Conservation (phyloP, 2,329 filamentous ascomycete genomes). For the Aspergillus piperis region DNA sequence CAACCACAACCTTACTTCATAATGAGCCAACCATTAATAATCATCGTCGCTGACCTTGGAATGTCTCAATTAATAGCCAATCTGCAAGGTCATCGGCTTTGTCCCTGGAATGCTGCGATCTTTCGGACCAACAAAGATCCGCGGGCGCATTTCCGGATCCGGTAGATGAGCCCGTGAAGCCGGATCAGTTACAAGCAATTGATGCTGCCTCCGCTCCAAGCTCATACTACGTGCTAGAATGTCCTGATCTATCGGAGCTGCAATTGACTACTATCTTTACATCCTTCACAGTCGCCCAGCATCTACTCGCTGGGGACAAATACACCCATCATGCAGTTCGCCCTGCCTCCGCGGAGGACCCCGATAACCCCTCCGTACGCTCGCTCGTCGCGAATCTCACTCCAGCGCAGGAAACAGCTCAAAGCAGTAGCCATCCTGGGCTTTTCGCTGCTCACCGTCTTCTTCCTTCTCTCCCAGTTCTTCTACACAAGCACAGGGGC, state of each 20-base stretch:
- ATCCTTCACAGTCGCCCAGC: constrained; percentile 17
- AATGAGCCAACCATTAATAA: no score
- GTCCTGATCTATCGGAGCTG: constrained; percentile 4
- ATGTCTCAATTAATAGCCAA: neutral
- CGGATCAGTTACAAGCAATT: constrained; percentile 2
- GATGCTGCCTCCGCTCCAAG: constrained; percentile 5
- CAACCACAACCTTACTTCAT: neutral
- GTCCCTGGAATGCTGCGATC: constrained; percentile 2
- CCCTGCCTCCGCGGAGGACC: constrained; percentile 80
- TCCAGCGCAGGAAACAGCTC: constrained; percentile 61
- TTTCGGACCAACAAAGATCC: constrained; percentile 7
- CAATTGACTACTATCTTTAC: neutral
- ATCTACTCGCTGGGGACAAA: constrained; percentile 24
- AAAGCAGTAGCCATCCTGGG: constrained; percentile 60
- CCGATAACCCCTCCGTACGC: constrained; percentile 73
- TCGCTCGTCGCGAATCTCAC: constrained; percentile 46
- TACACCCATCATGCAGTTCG: constrained; percentile 72
- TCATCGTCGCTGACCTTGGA: neutral
- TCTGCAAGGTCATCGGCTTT: neutral
- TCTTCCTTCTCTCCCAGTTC: constrained; percentile 61
- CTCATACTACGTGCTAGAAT: constrained; percentile 5
- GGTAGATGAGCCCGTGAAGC: neutral
- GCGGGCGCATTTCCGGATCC: constrained; percentile 2
- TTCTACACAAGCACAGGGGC: constrained; percentile 33
- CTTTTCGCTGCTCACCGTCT: constrained; percentile 57